Evolutionary conservation across 164 flowering plant species (phyloP).

Genomic region (Stephania cephalantha): DNA sequence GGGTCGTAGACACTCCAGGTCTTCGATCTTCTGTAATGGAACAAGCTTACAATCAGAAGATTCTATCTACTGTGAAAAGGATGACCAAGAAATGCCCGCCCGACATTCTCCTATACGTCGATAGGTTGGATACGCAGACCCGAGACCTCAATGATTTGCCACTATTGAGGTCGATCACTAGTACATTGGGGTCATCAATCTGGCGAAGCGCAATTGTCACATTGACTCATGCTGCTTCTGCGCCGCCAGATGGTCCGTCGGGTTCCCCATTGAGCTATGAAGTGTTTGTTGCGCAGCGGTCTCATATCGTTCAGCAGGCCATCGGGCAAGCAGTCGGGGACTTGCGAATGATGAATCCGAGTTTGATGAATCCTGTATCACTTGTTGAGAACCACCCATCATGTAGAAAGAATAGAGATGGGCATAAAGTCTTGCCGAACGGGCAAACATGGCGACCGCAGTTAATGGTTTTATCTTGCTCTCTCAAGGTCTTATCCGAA

Average conservation of each 20-base stretch:
- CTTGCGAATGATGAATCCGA: constrained; percentile 69
- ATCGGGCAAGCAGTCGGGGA: constrained; percentile 91
- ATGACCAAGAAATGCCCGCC: constrained; percentile 64
- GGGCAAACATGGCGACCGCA: constrained; percentile 87
- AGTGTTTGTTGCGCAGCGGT: constrained; percentile 74
- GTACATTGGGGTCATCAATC: constrained; percentile 57
- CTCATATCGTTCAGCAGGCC: constrained; percentile 79
- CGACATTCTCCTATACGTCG: constrained; percentile 83
- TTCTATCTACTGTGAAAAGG: constrained; percentile 59
- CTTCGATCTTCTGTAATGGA: constrained; percentile 69
- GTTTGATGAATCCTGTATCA: constrained; percentile 80
- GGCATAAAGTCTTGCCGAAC: constrained; percentile 82
- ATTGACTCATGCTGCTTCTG: constrained; percentile 85
- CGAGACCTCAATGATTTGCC: constrained; percentile 90
- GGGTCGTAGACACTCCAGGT: constrained; percentile 83
- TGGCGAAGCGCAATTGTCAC: constrained; percentile 87
- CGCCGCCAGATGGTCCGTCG: constrained; percentile 94
- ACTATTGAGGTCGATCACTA: constrained; percentile 51
- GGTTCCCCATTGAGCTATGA: constrained; percentile 86
- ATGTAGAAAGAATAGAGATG: constrained; percentile 82
- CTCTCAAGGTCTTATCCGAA: constrained; percentile 80
- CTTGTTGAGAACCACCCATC: constrained; percentile 92
- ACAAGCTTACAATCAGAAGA: constrained; percentile 52
- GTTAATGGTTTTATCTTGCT: constrained; percentile 67
- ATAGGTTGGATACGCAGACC: constrained; percentile 72